Base-by-base conservation (phyloP, 2,329 filamentous ascomycete species). In the Fusarium fujikuroi region DNA sequence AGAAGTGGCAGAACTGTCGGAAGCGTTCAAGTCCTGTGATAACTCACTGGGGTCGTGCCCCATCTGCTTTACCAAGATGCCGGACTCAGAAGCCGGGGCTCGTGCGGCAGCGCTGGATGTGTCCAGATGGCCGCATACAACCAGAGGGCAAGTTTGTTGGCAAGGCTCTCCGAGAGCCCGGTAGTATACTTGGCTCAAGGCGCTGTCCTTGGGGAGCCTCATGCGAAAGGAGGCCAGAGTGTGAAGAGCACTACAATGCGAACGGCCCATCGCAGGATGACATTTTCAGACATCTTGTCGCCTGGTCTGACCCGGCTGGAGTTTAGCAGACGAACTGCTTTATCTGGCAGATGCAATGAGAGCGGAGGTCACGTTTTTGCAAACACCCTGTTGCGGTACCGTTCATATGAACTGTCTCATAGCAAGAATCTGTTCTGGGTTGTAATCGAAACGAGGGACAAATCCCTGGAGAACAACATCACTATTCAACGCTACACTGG, bases 41-140 rank as follows among this genome's bases (percentile, higher is more conserved):
- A 28, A 57, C 28, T 59, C 60, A 5, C 16, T 47, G 5, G 60
- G 49, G 2, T 70, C 64, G 12, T 70, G 67, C 15, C 64, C 60
- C 3, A 14, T 25, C 3, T 71, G 68, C 30, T 11, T 62, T 28
- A 66, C 54, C 64, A 23, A 53, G 67, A 23, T 44, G 42, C 19
- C 44, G 42, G 0, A 25, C 23, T 0, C 42, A 60, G 43, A 4
- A 37, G 21, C 59, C 65, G 8, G 68, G 60, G 7, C 39, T 58
- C 23, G 64, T 70, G 10, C 30, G 40, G 15, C 34, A 61, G 5
- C 50, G 56, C 15, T 69, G 68, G 68, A 64, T 21, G 21, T 12
- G 7, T 10, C 30, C 23, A 43, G 43, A 50, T 30, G 54, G 9
- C 3, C 23, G n/a, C 12, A 16, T 28, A 15, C 42, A 19, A 21